These are phyloP conservation scores for Alternaria burnsii DNA, from an alignment of 2,329 filamentous ascomycete genomes.

Conservation along the genomic window DNA sequence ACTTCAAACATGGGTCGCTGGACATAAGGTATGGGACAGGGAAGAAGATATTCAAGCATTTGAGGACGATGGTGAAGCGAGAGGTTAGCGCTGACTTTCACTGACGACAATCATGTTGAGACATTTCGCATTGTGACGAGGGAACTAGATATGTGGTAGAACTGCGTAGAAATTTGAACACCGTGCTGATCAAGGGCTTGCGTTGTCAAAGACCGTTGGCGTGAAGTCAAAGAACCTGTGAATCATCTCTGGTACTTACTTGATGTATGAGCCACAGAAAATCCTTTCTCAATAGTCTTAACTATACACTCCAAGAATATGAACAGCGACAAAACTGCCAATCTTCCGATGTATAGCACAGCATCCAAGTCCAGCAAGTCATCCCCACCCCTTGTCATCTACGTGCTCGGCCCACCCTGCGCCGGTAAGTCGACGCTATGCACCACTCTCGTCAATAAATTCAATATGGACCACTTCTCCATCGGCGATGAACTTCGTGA, in stretches of 20 bases:
- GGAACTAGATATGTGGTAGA: background rate
- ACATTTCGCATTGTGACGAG: background rate
- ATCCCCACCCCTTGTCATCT: constrained; percentile 9
- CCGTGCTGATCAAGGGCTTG: background rate
- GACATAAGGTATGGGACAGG: constrained; percentile 57
- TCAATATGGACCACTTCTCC: constrained; percentile 20
- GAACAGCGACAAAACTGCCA: background rate
- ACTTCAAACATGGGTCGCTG: constrained; percentile 62
- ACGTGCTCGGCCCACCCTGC: constrained; percentile 21
- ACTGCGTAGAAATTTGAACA: background rate
- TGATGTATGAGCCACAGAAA: background rate
- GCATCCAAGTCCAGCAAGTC: background rate
- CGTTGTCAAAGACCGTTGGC: background rate
- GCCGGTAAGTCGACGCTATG: constrained; percentile 23
- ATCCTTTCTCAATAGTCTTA: background rate
- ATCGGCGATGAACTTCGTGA: constrained; percentile 20
- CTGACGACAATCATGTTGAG: background rate
- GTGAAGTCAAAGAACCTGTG: background rate
- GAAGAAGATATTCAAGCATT: constrained; percentile 37
- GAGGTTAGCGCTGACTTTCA: constrained; percentile 16
- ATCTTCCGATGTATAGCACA: background rate
- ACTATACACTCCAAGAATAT: background rate
- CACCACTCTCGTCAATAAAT: constrained; percentile 6
- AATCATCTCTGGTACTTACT: background rate
- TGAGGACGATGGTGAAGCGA: constrained; percentile 43